phyloP scores from a whole-genome alignment of 2,329 filamentous ascomycete genomes.

The Fusarium robinianum region DNA sequence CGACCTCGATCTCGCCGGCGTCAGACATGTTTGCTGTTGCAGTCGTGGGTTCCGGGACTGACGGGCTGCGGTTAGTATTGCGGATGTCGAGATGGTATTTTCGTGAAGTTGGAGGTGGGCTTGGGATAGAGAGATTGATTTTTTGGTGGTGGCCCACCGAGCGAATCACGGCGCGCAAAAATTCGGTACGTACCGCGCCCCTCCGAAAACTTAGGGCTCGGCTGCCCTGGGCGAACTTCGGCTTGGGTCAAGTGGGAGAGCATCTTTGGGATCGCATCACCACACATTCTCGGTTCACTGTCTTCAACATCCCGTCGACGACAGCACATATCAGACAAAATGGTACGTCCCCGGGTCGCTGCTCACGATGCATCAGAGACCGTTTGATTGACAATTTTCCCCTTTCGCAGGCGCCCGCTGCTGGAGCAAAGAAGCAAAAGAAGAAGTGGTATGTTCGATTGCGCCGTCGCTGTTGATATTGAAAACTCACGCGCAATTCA shows the following conservation, averaged over 20 bases:
- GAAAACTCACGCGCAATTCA: constrained; percentile 26
- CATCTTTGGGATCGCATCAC: constrained; percentile 34
- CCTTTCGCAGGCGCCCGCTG: constrained; percentile 47
- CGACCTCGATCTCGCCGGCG: constrained; percentile 90
- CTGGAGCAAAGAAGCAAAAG: constrained; percentile 57
- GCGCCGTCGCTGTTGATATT: constrained; percentile 18
- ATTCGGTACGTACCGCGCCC: constrained; percentile 37
- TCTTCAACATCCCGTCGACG: constrained; percentile 46
- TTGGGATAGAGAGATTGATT: constrained; percentile 41
- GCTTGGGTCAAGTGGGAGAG: constrained; percentile 38
- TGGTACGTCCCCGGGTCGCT: constrained; percentile 42
- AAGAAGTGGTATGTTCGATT: constrained; percentile 50
- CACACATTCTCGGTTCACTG: constrained; percentile 38
- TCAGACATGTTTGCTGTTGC: constrained; percentile 80
- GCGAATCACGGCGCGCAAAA: constrained; percentile 44
- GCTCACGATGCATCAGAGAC: constrained; percentile 19
- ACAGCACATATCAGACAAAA: constrained; percentile 51
- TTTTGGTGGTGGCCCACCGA: constrained; percentile 43
- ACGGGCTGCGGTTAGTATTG: constrained; percentile 46
- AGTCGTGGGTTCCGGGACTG: constrained; percentile 46
- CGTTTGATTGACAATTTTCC: constrained; percentile 33
- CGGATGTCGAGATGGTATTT: constrained; percentile 46
- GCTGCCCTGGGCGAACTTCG: constrained; percentile 47
- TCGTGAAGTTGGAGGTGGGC: constrained; percentile 43
- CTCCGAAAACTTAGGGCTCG: constrained; percentile 46